These are phyloP conservation scores for Cucumis melo DNA, from an alignment of 306 rosid genomes.

Conservation along the genomic window DNA sequence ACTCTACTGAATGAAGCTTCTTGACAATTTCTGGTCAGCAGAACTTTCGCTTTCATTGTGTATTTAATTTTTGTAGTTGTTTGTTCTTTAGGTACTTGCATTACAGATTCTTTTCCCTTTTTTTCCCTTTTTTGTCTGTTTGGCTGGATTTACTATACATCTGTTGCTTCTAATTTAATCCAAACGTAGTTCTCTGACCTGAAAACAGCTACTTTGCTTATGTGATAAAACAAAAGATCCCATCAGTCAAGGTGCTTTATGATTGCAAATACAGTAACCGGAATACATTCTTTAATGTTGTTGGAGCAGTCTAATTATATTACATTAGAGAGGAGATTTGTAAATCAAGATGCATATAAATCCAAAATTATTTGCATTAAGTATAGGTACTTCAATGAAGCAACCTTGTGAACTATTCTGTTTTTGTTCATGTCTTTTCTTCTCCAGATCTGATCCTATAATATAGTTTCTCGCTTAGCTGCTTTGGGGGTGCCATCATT, in stretches of 20 bases:
- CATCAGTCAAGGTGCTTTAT: neutral
- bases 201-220: neutral
- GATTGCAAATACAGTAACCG: neutral
- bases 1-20: conserved; percentile 35
- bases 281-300: neutral
- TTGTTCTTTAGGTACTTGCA: neutral
- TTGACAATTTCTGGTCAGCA: neutral
- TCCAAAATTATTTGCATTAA: neutral
- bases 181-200: neutral
- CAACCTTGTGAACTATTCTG: neutral
- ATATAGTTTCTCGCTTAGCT: too few species aligned
- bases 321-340: neutral
- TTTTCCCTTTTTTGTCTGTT: too few species aligned
- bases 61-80: neutral
- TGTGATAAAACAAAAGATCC: neutral
- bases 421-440: neutral
- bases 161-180: neutral
- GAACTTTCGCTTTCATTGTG: neutral
- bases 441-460: too few species aligned
- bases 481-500: too few species aligned
- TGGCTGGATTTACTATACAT: neutral
- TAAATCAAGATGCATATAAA: neutral
- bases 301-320: neutral
- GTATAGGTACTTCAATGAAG: neutral
- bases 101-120: neutral